Evolutionary conservation across 768 basidiomycete genomes (phyloP).

Genomic region (Tulasnella sp.): DNA sequence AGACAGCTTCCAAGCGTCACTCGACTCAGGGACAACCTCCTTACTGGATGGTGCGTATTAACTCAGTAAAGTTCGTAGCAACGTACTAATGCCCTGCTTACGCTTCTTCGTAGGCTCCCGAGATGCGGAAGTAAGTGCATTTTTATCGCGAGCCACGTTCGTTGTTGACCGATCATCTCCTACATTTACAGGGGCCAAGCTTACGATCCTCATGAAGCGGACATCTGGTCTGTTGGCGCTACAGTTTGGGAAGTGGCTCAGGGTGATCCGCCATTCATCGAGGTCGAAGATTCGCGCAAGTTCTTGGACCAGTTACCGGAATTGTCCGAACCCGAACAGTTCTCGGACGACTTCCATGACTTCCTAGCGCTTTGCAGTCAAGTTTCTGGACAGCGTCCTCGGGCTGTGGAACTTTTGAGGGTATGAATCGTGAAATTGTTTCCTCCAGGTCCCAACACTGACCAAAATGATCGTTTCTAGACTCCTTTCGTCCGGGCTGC

Average conservation of each 20-base stretch:
- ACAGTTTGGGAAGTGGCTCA: constrained; percentile 78
- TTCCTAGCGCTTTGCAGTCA: constrained; percentile 59
- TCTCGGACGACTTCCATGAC: constrained; percentile 58
- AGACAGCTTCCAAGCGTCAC: neutral
- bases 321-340: constrained; percentile 44
- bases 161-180: neutral
- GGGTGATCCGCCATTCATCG: constrained; percentile 59
- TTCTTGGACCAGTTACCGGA: constrained; percentile 56
- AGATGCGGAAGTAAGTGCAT: constrained; percentile 51
- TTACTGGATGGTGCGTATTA: constrained; percentile 15
- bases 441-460: neutral
- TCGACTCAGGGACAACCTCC: constrained; percentile 14
- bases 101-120: constrained; percentile 41
- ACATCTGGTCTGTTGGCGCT: constrained; percentile 73
- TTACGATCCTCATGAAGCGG: constrained; percentile 64
- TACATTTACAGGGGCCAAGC: constrained; percentile 36
- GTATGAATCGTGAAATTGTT: constrained; percentile 28
- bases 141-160: neutral
- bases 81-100: neutral
- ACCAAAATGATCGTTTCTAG: neutral
- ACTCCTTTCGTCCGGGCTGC: constrained; percentile 1
- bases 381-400: constrained; percentile 44
- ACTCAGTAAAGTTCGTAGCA: neutral
- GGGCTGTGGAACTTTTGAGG: constrained; percentile 43
- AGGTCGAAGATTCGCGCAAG: constrained; percentile 34